phyloP scores from a whole-genome alignment of 164 flowering plant genomes.

The Vitis rotundifolia region DNA sequence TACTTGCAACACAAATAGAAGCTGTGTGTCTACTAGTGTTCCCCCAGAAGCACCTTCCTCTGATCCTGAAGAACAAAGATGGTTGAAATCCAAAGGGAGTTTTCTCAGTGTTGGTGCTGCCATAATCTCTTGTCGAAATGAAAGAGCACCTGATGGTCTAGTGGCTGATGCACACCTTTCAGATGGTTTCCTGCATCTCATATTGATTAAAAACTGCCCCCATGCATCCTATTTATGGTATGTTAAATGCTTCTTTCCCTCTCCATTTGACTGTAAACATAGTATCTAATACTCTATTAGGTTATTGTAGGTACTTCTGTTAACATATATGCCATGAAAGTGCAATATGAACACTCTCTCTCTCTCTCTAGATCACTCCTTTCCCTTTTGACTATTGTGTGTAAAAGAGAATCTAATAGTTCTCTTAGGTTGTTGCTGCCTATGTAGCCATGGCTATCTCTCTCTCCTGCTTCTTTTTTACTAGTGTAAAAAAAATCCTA shows the following conservation, averaged over 20 bases:
- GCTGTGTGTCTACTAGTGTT: conserved; percentile 15
- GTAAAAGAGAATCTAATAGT: no score
- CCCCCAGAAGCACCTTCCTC: conserved; percentile 13
- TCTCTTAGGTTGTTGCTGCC: no score
- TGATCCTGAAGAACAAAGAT: conserved; percentile 35
- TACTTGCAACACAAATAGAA: conserved; percentile 34
- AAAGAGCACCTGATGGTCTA: conserved; percentile 94
- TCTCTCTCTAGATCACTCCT: no score
- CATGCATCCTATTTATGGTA: conserved; percentile 80
- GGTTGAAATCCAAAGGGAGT: conserved; percentile 72
- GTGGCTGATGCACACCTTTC: conserved; percentile 97
- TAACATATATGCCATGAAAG: no score
- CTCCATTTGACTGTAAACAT: not conserved
- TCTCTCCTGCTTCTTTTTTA: no score
- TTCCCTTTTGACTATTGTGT: no score
- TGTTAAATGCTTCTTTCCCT: not conserved
- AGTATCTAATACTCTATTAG: no score
- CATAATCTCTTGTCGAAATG: conserved; percentile 84
- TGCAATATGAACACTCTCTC: no score
- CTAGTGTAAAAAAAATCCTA: no score
- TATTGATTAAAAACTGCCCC: conserved; percentile 83
- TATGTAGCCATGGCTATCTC: no score
- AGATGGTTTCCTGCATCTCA: conserved; percentile 86
- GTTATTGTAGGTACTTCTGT: no score
- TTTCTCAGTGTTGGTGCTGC: conserved; percentile 95